Conservation (phyloP, 257 asterid genomes). For the Linderniella brevidens region DNA sequence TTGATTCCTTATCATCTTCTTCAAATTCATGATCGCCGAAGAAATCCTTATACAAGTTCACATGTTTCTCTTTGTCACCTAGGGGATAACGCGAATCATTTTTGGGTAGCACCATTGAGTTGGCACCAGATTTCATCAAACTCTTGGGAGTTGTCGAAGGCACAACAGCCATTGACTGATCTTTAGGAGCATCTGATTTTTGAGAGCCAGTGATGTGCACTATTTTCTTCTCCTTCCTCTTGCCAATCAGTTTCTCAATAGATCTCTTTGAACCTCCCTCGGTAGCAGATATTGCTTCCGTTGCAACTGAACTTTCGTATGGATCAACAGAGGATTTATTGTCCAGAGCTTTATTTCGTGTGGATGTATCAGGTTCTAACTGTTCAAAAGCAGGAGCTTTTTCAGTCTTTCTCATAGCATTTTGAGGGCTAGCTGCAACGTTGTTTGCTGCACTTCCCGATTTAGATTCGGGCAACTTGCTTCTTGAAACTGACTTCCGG, state of each 20-base stretch:
- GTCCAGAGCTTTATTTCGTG: conserved; percentile 23
- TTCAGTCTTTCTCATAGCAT: conserved; percentile 21
- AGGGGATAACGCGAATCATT: conserved; percentile 28
- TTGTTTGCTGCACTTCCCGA: conserved; percentile 21
- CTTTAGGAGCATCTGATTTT: conserved; percentile 19
- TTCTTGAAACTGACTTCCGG: conserved; percentile 24
- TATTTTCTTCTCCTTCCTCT: conserved; percentile 39
- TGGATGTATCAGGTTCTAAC: conserved; percentile 20
- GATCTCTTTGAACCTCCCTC: conserved; percentile 30
- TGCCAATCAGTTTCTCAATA: conserved; percentile 24
- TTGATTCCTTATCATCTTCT: conserved; percentile 37
- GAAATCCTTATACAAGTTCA: conserved; percentile 53
- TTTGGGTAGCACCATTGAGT: conserved; percentile 20
- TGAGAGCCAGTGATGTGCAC: conserved; percentile 21
- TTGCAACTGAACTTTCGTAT: conserved; percentile 24
- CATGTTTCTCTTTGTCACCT: conserved; percentile 32
- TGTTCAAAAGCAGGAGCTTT: conserved; percentile 23
- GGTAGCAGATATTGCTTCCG: conserved; percentile 22
- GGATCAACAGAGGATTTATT: conserved; percentile 19
- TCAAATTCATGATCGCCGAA: conserved; percentile 70
- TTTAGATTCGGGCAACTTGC: conserved; percentile 22
- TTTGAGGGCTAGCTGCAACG: conserved; percentile 21
- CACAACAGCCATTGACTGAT: conserved; percentile 20
- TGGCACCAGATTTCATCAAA: conserved; percentile 27
- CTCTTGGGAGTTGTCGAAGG: conserved; percentile 29